These are phyloP conservation scores for Scutellaria baicalensis DNA, from an alignment of 257 asterid species.

Conservation along the genomic window DNA sequence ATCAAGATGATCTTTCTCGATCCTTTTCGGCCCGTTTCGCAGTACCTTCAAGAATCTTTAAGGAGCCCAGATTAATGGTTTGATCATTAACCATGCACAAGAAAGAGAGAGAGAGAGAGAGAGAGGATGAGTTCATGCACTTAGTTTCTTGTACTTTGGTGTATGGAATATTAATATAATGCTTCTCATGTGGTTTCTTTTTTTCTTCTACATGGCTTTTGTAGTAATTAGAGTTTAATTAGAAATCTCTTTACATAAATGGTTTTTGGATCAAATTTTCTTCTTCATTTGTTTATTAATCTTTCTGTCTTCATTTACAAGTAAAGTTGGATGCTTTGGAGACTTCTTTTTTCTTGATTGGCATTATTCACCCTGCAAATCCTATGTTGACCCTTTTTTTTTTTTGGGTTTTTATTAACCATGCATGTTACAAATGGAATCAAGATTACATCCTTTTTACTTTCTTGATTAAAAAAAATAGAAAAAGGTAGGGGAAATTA, in stretches of 20 bases:
- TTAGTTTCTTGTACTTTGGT: background rate
- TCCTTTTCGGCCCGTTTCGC: constrained; percentile 78
- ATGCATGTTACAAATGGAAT: constrained; percentile 11
- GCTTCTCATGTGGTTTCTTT: background rate
- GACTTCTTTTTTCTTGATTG: background rate
- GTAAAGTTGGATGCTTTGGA: constrained; percentile 20
- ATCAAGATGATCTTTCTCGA: constrained; percentile 43
- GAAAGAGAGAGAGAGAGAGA: too few relatives aligned
- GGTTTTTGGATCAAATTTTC: background rate
- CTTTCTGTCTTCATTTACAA: constrained; percentile 13
- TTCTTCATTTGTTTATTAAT: background rate
- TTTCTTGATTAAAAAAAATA: background rate
- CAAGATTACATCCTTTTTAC: background rate
- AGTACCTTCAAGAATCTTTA: constrained; percentile 51
- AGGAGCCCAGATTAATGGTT: constrained; percentile 33
- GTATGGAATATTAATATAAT: background rate
- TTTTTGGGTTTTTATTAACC: background rate
- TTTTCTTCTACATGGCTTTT: background rate
- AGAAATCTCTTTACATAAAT: background rate
- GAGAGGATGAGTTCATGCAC: background rate
- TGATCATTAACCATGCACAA: background rate
- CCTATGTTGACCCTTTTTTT: constrained; percentile 8
- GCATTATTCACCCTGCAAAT: background rate
- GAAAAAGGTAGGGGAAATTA: too few relatives aligned
- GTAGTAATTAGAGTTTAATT: background rate